A percentile compares a stretch with the other conserved stretches of the same genome.
phyloP scores from a whole-genome alignment of 768 basidiomycete genomes.

The Boletus tomentosulus region DNA sequence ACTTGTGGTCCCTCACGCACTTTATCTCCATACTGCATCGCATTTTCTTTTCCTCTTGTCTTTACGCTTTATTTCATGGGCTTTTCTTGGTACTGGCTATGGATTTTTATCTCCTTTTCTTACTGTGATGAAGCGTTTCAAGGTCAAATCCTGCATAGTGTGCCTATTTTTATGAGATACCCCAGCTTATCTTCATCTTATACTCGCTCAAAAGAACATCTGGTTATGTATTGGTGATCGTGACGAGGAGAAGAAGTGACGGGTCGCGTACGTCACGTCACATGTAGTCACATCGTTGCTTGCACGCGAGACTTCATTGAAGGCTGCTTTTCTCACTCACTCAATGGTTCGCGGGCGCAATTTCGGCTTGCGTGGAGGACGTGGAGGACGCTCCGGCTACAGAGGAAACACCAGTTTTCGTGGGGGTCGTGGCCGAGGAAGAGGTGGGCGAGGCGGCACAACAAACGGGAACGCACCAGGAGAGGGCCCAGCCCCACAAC shows the following conservation, averaged over 20 bases:
- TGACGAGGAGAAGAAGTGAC: too few species aligned
- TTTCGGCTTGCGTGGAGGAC: constrained; percentile 49
- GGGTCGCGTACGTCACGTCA: too few species aligned
- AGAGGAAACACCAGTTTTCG: constrained; percentile 36
- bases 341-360: constrained; percentile 43
- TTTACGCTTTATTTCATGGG: constrained; percentile 5
- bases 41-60: not conserved
- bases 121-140: constrained; percentile 1
- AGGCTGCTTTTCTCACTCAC: not conserved
- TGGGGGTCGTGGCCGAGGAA: constrained; percentile 48
- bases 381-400: constrained; percentile 35
- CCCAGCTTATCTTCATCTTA: constrained; percentile 13
- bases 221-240: too few species aligned
- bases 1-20: constrained; percentile 2
- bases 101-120: constrained; percentile 13
- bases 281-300: too few species aligned
- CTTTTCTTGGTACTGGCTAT: constrained; percentile 19
- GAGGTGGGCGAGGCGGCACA: constrained; percentile 32
- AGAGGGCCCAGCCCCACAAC: constrained; percentile 51
- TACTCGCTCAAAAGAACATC: too few species aligned
- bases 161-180: constrained; percentile 25
- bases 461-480: constrained; percentile 32
- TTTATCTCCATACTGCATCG: constrained; percentile 3
- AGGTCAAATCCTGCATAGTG: constrained; percentile 7
- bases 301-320: too few species aligned